A percentile compares a stretch with the other conserved stretches of the same genome.
These are phyloP conservation scores for Pleurotus giganteus DNA, from an alignment of 768 basidiomycete genomes.

Conservation along the genomic window DNA sequence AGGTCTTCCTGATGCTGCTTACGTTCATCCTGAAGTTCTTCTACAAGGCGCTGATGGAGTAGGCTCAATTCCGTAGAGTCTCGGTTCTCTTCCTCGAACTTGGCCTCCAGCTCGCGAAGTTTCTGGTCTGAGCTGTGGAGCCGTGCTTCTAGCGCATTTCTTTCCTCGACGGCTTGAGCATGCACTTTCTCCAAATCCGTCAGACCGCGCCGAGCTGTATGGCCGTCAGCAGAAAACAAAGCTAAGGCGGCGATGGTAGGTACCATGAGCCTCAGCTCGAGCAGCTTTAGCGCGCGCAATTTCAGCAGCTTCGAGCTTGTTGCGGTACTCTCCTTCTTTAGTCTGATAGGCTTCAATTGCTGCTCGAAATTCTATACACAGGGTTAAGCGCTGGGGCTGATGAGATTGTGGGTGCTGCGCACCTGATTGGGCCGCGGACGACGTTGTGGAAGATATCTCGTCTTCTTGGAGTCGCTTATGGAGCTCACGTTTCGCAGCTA, in stretches of 20 bases:
- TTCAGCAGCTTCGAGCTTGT: constrained; percentile 65
- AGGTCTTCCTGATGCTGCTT: constrained; percentile 79
- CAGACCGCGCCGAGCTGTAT: constrained; percentile 57
- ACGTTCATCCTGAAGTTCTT: constrained; percentile 77
- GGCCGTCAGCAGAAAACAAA: constrained; percentile 12
- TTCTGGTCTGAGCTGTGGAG: constrained; percentile 50
- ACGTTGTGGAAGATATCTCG: constrained; percentile 55
- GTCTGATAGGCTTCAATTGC: constrained; percentile 64
- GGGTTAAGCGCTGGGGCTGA: not conserved
- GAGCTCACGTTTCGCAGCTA: constrained; percentile 59
- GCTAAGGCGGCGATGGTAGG: constrained; percentile 7
- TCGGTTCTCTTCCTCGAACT: constrained; percentile 65
- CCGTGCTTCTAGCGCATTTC: constrained; percentile 47
- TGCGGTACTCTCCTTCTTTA: constrained; percentile 57
- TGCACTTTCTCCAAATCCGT: constrained; percentile 61
- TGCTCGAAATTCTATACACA: constrained; percentile 52
- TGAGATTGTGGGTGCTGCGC: constrained; percentile 8
- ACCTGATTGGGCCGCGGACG: constrained; percentile 62
- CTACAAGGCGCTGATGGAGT: constrained; percentile 65
- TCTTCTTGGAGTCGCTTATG: constrained; percentile 62
- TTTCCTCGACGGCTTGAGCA: constrained; percentile 47
- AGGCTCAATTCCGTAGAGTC: constrained; percentile 64
- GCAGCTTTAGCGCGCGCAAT: constrained; percentile 64
- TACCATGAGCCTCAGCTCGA: constrained; percentile 64
- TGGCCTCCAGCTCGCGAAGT: constrained; percentile 56